Base-by-base conservation (phyloP, 192 early-diverging fungal genomes). In the Entomortierella beljakovae region DNA sequence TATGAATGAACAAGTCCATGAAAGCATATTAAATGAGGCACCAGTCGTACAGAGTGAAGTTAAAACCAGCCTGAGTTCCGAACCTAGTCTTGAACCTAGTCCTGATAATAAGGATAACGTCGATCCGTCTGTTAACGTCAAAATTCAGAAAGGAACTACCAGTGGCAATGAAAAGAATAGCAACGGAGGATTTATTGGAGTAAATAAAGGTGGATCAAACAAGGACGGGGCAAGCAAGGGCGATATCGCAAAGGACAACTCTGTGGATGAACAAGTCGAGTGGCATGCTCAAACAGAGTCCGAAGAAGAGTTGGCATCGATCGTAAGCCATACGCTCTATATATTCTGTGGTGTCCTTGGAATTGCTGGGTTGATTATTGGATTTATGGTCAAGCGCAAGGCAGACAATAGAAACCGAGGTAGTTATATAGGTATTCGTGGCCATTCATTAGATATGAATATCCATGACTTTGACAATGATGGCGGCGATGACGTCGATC, bases 321-420 rank as follows among this genome's bases (percentile, higher is more conserved):
- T 31, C 2, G 42, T 50, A 23, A 32, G 60, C 22, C 38, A 46
- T 23, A 64, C 65, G 0, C 33, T 77, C 4, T 77, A 77, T 37
- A 26, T 57, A 6, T 64, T 77, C 26, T 57, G 58, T 37, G 42
- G 60, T 3, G 37, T 68, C 6, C 22, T 77, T 42, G 66, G 65
- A 9, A 6, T 77, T 16, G 48, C 48, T 1, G 62, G 46, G 22
- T 13, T 70, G 26, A 50, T 65, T 31, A 50, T 60, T 22, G 75
- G 75, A 9, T 64, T 43, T 29, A 16, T 60, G 11, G 55, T 51
- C 7, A 53, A 37, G 32, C 60, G 59, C 60, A 67, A 62, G 29
- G 3, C 43, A 20, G 15, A 4, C 43, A 15, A 16, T 15, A 11
- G 15, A 46, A 16, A 20, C 20, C 15, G 43, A 16, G 43, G 43